Conservation (phyloP, 163 green algal species). For the Trebouxia gelatinosa region DNA sequence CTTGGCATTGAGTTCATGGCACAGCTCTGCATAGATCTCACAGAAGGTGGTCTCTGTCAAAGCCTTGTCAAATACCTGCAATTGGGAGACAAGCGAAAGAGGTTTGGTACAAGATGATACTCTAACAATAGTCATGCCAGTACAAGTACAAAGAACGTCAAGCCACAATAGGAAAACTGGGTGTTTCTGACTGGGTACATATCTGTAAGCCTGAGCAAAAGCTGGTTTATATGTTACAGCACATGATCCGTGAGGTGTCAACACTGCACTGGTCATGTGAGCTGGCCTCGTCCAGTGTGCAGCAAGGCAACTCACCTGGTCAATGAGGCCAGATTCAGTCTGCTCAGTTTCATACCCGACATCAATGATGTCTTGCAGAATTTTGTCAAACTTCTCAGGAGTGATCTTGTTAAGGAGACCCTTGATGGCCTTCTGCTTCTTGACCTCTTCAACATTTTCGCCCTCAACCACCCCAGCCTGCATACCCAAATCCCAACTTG, state of each 20-base stretch:
- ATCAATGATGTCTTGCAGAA: slow-evolving; percentile 75
- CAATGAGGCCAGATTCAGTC: slow-evolving; percentile 82
- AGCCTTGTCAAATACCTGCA: slow-evolving; percentile 93
- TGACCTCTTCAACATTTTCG: slow-evolving; percentile 91
- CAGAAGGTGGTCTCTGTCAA: slow-evolving; percentile 92
- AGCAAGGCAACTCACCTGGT: slow-evolving; percentile 52
- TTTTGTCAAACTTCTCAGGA: slow-evolving; percentile 93
- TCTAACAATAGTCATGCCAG: no score
- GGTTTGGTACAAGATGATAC: no score
- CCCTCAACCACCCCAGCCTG: no score
- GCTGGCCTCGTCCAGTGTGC: neutral
- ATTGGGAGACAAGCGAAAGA: no score
- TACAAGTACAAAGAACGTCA: no score
- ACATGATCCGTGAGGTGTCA: neutral
- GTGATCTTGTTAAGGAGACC: slow-evolving; percentile 98
- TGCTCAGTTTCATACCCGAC: slow-evolving; percentile 70
- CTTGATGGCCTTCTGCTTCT: slow-evolving; percentile 91
- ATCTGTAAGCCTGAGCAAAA: no score
- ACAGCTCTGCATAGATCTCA: slow-evolving; percentile 90
- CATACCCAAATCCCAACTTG: no score
- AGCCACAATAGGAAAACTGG: no score
- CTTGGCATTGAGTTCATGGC: slow-evolving; percentile 42
- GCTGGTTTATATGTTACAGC: no score
- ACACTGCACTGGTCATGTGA: neutral
- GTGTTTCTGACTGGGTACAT: no score